A percentile compares a stretch with the other conserved stretches of the same genome.
phyloP scores from a whole-genome alignment of 2,329 filamentous ascomycete genomes.

The Aspergillus ustus region DNA sequence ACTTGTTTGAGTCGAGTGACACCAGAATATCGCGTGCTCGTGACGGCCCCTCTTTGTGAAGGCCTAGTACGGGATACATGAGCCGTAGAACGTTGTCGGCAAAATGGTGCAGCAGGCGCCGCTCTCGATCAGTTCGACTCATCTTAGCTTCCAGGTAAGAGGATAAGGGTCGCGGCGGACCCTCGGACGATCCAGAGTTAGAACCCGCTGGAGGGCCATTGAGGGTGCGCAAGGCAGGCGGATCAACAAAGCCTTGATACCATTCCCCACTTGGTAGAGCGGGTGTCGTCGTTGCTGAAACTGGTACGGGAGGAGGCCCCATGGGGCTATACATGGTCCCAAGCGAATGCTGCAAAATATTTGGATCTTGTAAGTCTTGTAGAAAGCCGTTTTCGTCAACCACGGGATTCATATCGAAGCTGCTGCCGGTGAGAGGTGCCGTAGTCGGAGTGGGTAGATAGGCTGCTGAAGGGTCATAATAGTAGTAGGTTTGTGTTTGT shows the following conservation, averaged over 20 bases:
- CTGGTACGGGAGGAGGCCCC: too few relatives aligned
- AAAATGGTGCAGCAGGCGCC: background rate
- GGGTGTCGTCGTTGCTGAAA: background rate
- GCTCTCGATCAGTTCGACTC: constrained; percentile 75
- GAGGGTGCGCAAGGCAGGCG: background rate
- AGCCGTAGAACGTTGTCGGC: constrained; percentile 74
- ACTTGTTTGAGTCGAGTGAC: constrained; percentile 75
- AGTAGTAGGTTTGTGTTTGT: too few relatives aligned
- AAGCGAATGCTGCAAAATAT: too few relatives aligned
- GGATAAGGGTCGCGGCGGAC: constrained; percentile 8
- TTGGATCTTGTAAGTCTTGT: too few relatives aligned
- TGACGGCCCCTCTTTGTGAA: constrained; percentile 81
- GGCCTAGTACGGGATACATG: constrained; percentile 74
- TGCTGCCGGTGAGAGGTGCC: too few relatives aligned
- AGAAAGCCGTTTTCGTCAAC: too few relatives aligned
- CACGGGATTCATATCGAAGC: too few relatives aligned
- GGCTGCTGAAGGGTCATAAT: too few relatives aligned
- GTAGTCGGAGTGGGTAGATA: too few relatives aligned
- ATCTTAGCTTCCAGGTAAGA: constrained; percentile 70
- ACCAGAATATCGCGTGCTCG: constrained; percentile 81
- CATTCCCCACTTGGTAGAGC: background rate
- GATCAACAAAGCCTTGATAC: constrained; percentile 14
- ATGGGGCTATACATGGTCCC: too few relatives aligned
- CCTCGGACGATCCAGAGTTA: background rate
- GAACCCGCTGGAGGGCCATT: too few relatives aligned